Evolutionary conservation across 495 filamentous ascomycete genomes (phyloP), one percentile per base, ranked within the genome.

Genomic region (Pyrenopolyporus hunteri): DNA sequence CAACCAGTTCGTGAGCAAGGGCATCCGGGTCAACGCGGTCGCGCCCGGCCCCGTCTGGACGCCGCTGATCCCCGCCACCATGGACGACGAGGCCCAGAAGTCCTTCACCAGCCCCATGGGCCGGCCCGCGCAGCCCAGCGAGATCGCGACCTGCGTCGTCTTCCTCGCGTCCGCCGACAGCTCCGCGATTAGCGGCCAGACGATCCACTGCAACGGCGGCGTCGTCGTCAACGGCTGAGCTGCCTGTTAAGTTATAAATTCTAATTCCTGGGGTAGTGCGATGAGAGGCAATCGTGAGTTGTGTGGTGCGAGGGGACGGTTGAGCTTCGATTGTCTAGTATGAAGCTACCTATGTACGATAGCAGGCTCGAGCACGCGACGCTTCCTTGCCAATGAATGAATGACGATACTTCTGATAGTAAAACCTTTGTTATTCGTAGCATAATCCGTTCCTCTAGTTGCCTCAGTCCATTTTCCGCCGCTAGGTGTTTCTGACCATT

Each of bases 21-120:
- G 90, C 4, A 92, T 94, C 68, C 83, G 90, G 3, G 89, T 93
- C 52, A 96, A 94, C 61, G 84, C 84, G 13, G 81, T 96, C 2
- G 90, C 88, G 19, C 91, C 91, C 0, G 92, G 92, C 0, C 90
- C 89, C 0, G 74, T 95, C 22, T 94, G 91, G 91, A 93, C 91
- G 0, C 92, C 92, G 1, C 77, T 93, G 29, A 91, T 93, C 47
- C 88, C 89, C 3, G 74, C 87, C 0, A 94, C 90, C 0, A 94
- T 94, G 91, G 82, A 70, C 33, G 79, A 86, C 1, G 73, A 82
- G 32, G 88, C 86, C 0, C 82, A 89, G 76, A 83, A 91, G 70
- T 76, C 86, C 47, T 93, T 94, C 73, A 85, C 84, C 0, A 83
- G 82, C 19, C 91, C 91, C 0, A 92, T 95, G 80, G 89, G 91